Evolutionary conservation across 352 stramenopile species (phyloP).

Genomic region (Thalassiosira delicatula): DNA sequence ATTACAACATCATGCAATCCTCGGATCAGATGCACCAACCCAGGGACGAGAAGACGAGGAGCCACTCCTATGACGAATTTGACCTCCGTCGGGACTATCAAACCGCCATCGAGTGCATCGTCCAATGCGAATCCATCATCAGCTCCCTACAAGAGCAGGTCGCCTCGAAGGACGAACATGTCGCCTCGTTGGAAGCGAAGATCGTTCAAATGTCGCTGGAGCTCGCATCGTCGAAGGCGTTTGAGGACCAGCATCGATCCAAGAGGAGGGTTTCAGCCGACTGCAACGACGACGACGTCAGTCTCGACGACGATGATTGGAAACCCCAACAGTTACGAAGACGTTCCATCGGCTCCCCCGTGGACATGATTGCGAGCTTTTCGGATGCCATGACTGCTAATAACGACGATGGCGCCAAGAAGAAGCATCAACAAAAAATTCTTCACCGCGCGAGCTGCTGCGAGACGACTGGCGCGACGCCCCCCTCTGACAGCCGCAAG

Average conservation of each 20-base stretch:
- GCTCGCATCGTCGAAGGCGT: constrained; percentile 3
- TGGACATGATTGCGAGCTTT: too few relatives aligned
- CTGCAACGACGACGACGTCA: neutral
- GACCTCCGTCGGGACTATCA: constrained; percentile 7
- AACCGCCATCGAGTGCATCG: constrained; percentile 14
- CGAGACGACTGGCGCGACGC: too few relatives aligned
- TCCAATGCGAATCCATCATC: constrained; percentile 14
- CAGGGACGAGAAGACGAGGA: too few relatives aligned
- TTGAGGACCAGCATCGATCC: neutral
- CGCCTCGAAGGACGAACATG: constrained; percentile 8
- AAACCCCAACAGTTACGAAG: neutral
- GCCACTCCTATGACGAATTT: too few relatives aligned
- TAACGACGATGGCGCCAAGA: too few relatives aligned
- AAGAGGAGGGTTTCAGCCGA: neutral
- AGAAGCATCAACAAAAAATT: too few relatives aligned
- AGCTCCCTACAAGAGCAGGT: constrained; percentile 8
- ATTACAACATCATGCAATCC: too few relatives aligned
- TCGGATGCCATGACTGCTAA: too few relatives aligned
- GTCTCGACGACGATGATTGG: neutral
- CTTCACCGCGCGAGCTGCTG: too few relatives aligned
- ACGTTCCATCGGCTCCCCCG: neutral
- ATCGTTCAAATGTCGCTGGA: constrained; percentile 30
- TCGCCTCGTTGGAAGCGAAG: constrained; percentile 14
- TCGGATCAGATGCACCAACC: too few relatives aligned
- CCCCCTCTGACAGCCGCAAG: too few relatives aligned